Conservation (phyloP, 176 grass and related monocot genomes). For the Zea luxurians region DNA sequence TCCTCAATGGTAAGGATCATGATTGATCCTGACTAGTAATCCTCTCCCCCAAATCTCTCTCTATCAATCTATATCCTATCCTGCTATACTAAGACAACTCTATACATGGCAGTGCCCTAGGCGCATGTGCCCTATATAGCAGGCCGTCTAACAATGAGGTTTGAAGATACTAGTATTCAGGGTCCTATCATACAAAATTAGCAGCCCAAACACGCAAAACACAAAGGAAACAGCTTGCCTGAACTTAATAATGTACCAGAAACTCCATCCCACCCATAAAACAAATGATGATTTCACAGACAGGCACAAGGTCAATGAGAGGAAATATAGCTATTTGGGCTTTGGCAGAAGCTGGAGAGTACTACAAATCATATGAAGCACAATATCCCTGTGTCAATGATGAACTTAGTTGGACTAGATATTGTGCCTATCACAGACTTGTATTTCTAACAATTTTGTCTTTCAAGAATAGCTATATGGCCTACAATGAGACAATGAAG, state of each 20-base stretch:
- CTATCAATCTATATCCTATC: no score
- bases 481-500: not conserved
- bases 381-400: not conserved
- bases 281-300: not conserved
- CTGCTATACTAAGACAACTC: no score
- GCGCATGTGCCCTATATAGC: no score
- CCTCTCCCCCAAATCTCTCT: no score
- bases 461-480: not conserved
- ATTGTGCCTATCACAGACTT: not conserved
- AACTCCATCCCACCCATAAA: not conserved
- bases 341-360: not conserved
- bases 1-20: no score
- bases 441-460: not conserved
- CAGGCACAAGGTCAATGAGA: not conserved
- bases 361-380: not conserved
- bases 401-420: not conserved
- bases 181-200: not conserved
- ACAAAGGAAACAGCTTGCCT: not conserved
- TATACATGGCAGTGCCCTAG: no score
- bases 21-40: no score
- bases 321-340: not conserved
- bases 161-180: not conserved
- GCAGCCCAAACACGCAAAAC: not conserved
- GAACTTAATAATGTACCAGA: not conserved
- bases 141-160: not conserved